Evolutionary conservation across 2,329 filamentous ascomycete species (phyloP).

Genomic region (Venturia carpophila): DNA sequence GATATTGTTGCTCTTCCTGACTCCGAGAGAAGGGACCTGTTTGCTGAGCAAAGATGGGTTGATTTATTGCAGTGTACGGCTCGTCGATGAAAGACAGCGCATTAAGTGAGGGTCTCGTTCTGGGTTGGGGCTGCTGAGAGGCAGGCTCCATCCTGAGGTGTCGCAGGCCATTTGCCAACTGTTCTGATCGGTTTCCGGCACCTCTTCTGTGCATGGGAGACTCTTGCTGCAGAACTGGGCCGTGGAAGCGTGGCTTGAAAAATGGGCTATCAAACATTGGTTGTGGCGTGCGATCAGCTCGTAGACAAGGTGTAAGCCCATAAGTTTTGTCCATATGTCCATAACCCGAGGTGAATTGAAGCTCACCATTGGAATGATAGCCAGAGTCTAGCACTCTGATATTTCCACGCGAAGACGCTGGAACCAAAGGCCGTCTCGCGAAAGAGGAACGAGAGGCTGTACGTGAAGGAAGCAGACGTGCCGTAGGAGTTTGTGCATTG

Average conservation of each 20-base stretch:
- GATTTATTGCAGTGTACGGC: constrained; percentile 10
- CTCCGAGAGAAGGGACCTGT: background rate
- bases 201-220: background rate
- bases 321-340: background rate
- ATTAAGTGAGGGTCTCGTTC: constrained; percentile 11
- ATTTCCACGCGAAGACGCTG: background rate
- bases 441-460: background rate
- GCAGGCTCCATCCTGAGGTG: background rate
- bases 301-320: background rate
- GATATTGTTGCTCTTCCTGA: background rate
- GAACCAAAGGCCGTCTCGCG: background rate
- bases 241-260: background rate
- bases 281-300: background rate
- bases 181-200: background rate
- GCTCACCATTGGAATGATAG: background rate
- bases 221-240: background rate
- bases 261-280: background rate
- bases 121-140: constrained; percentile 3
- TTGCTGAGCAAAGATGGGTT: constrained; percentile 12
- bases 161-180: background rate
- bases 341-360: background rate
- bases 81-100: constrained; percentile 18
- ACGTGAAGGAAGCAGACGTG: background rate
- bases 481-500: background rate
- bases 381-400: background rate